Conservation (phyloP, 78 protist species). For the Pigoraptor vietnamica region DNA sequence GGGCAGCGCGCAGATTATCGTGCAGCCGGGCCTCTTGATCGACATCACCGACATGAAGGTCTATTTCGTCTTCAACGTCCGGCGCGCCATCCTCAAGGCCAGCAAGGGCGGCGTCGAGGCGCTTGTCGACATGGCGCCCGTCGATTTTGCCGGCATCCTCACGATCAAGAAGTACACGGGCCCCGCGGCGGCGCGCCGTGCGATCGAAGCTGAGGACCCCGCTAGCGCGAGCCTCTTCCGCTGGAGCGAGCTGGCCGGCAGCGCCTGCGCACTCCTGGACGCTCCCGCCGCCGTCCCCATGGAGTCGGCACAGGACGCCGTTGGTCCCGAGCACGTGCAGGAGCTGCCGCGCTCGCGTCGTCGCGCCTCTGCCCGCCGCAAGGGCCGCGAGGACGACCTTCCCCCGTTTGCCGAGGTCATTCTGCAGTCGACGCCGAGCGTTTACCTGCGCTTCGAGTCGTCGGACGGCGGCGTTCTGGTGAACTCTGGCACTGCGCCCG, state of each 20-base stretch:
- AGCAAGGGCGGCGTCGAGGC: background rate
- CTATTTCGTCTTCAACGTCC: background rate
- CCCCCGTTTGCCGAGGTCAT: background rate
- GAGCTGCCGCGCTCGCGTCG: background rate
- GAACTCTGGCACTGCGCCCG: background rate
- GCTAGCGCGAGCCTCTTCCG: background rate
- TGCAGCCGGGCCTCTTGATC: background rate
- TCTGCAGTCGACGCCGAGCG: background rate
- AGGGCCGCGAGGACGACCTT: background rate
- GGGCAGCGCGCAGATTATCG: background rate
- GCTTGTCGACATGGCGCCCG: background rate
- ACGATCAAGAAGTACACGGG: background rate
- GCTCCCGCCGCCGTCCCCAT: background rate
- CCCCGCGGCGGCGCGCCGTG: background rate
- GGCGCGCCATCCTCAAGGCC: background rate
- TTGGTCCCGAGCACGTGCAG: background rate
- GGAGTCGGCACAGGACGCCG: background rate
- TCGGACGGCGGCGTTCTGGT: background rate
- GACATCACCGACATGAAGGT: background rate
- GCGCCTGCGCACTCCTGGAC: background rate
- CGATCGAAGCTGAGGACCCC: background rate
- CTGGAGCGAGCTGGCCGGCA: background rate
- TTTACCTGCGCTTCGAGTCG: background rate
- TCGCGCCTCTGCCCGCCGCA: background rate
- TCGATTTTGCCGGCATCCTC: background rate